These are phyloP conservation scores for Starmera caribaea DNA, from an alignment of 805 yeast genomes.

Conservation along the genomic window DNA sequence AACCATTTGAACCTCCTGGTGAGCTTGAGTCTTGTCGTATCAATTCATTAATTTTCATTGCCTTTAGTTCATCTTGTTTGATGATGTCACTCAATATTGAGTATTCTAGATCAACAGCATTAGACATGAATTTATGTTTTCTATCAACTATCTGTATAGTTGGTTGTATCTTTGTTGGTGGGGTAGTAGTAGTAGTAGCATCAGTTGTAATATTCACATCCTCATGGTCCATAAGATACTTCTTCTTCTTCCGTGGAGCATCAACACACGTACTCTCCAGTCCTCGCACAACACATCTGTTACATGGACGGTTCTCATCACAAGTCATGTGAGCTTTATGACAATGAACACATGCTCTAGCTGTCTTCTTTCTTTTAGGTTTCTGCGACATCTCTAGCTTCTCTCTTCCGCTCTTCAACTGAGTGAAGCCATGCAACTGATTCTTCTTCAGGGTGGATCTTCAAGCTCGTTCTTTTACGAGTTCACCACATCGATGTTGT, in stretches of 20 bases:
- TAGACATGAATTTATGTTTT: slow-evolving; percentile 38
- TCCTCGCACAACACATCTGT: slow-evolving; percentile 65
- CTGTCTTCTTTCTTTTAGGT: slow-evolving; percentile 53
- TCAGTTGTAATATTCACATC: slow-evolving; percentile 9
- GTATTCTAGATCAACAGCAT: slow-evolving; percentile 68
- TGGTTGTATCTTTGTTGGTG: slow-evolving; percentile 5
- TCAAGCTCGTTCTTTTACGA: too few relatives aligned
- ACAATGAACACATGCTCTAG: slow-evolving; percentile 86
- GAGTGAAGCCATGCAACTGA: too few relatives aligned
- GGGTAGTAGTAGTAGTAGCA: not conserved
- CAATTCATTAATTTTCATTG: not conserved
- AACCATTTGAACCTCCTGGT: slow-evolving; percentile 1
- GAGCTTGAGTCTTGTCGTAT: slow-evolving; percentile 1
- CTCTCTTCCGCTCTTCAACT: too few relatives aligned
- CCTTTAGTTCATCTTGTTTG: slow-evolving; percentile 23
- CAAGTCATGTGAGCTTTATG: slow-evolving; percentile 90
- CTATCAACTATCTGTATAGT: not conserved
- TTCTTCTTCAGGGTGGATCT: too few relatives aligned
- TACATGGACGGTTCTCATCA: slow-evolving; percentile 75
- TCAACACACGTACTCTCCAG: slow-evolving; percentile 67
- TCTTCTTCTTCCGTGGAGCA: slow-evolving; percentile 81
- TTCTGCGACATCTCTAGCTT: slow-evolving; percentile 2
- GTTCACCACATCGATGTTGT: too few relatives aligned
- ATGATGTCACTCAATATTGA: slow-evolving; percentile 58
- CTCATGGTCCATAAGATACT: slow-evolving; percentile 62